A percentile compares a stretch with the other conserved stretches of the same genome.
Evolutionary conservation across 495 filamentous ascomycete genomes (phyloP).

Genomic region (Hypoxylon trugodes): DNA sequence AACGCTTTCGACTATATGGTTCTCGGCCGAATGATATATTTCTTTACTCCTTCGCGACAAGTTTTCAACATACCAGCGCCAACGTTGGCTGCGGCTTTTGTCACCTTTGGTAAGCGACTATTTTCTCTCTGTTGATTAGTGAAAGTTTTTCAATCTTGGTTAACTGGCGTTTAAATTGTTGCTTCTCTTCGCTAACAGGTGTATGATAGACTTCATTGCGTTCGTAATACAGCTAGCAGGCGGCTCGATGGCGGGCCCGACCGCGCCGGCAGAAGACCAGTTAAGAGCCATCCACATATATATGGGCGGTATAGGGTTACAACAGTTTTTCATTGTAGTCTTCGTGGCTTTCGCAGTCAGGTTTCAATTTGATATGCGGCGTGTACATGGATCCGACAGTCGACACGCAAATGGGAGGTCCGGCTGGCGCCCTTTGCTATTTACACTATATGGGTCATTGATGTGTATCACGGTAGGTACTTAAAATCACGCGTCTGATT

Average conservation of each 20-base stretch:
- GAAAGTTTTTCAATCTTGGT: too few species aligned
- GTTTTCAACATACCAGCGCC: conserved; percentile 60
- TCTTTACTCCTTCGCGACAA: conserved; percentile 57
- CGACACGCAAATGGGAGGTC: conserved; percentile 32
- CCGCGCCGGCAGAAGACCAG: conserved; percentile 29
- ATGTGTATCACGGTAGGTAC: conserved; percentile 52
- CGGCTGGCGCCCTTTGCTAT: conserved; percentile 52
- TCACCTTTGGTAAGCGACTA: conserved; percentile 59
- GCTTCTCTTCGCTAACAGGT: neutral
- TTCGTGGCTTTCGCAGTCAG: conserved; percentile 53
- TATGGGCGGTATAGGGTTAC: conserved; percentile 62
- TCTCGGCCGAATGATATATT: conserved; percentile 69
- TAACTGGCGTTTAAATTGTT: too few species aligned
- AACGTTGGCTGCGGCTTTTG: conserved; percentile 63
- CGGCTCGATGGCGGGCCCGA: conserved; percentile 46
- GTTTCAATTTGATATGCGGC: conserved; percentile 50
- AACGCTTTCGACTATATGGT: conserved; percentile 75
- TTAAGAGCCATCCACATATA: conserved; percentile 57
- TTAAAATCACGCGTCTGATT: neutral
- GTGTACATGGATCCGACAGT: neutral
- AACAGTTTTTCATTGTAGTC: conserved; percentile 58
- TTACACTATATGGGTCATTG: conserved; percentile 53
- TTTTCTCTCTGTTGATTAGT: too few species aligned
- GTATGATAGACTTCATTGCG: conserved; percentile 55
- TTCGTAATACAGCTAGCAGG: conserved; percentile 68